Conservation (phyloP, 2,329 filamentous ascomycete species). For the Stromatinia cepivora region DNA sequence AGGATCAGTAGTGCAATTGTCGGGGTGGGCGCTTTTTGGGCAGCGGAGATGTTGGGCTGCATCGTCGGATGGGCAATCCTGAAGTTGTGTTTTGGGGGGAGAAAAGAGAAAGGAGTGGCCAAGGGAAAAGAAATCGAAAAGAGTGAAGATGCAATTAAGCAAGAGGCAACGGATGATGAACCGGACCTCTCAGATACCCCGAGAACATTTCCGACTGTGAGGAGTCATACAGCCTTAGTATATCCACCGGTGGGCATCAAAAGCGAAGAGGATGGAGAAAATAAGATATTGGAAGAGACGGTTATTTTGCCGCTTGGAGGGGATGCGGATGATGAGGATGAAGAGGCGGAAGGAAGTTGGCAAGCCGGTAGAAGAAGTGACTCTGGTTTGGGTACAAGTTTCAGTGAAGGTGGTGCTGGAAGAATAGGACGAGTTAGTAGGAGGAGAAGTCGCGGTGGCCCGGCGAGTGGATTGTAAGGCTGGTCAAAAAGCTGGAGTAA, state of each 20-base stretch:
- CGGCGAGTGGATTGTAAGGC: slow-evolving; percentile 1
- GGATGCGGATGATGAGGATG: slow-evolving; percentile 52
- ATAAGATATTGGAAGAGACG: slow-evolving; percentile 33
- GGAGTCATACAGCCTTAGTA: slow-evolving; percentile 46
- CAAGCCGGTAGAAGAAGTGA: slow-evolving; percentile 43
- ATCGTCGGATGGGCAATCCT: slow-evolving; percentile 62
- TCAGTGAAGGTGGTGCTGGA: slow-evolving; percentile 44
- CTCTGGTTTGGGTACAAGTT: slow-evolving; percentile 57
- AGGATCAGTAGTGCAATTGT: slow-evolving; percentile 66
- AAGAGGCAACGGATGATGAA: slow-evolving; percentile 35
- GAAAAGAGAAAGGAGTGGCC: slow-evolving; percentile 32
- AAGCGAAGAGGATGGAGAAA: slow-evolving; percentile 37
- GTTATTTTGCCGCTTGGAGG: slow-evolving; percentile 39
- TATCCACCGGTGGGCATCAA: slow-evolving; percentile 42
- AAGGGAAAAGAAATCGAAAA: slow-evolving; percentile 30
- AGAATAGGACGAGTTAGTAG: slow-evolving; percentile 29
- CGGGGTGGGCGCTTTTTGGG: slow-evolving; percentile 75
- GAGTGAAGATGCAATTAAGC: slow-evolving; percentile 17
- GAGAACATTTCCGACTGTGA: slow-evolving; percentile 48
- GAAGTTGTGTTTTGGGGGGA: slow-evolving; percentile 25
- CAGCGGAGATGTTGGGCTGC: slow-evolving; percentile 68
- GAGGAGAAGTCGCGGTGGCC: slow-evolving; percentile 30
- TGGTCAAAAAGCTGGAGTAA: background rate
- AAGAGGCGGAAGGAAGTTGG: slow-evolving; percentile 44
- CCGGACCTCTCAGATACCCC: slow-evolving; percentile 46